phyloP scores from a whole-genome alignment of 345 rosid species.

The Balakata baccata region DNA sequence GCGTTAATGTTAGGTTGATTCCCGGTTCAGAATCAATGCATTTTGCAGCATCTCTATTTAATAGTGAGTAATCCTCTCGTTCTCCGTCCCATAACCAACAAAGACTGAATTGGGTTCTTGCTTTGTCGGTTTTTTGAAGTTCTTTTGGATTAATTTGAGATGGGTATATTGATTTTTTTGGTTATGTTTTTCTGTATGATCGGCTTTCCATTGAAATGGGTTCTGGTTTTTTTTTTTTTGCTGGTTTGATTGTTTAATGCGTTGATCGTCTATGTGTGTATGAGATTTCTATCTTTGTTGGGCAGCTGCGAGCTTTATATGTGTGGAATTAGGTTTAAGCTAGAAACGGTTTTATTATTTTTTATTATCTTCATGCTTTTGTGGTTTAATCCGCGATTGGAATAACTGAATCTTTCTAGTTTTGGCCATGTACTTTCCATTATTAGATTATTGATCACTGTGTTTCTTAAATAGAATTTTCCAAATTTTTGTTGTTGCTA shows the following conservation, averaged over 20 bases:
- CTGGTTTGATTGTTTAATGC: background rate
- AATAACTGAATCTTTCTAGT: background rate
- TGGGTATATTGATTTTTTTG: background rate
- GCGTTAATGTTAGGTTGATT: conserved; percentile 17
- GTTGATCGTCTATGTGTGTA: background rate
- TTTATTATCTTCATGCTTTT: conserved; percentile 4
- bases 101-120: conserved; percentile 7
- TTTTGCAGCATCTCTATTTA: conserved; percentile 12
- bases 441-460: background rate
- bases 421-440: background rate
- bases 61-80: conserved; percentile 24
- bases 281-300: background rate
- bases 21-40: conserved; percentile 10
- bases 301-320: background rate
- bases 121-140: background rate
- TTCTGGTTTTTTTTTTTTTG: conserved; percentile 2
- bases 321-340: background rate
- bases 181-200: background rate
- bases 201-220: conserved; percentile 1
- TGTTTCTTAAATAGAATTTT: background rate
- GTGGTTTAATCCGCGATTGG: background rate
- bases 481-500: background rate
- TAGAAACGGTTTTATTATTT: background rate
- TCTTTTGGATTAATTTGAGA: background rate
- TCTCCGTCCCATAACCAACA: background rate